Evolutionary conservation across 2,329 filamentous ascomycete species (phyloP), one percentile per base, ranked within the genome.

Genomic region (Akanthomyces uredinophilus): DNA sequence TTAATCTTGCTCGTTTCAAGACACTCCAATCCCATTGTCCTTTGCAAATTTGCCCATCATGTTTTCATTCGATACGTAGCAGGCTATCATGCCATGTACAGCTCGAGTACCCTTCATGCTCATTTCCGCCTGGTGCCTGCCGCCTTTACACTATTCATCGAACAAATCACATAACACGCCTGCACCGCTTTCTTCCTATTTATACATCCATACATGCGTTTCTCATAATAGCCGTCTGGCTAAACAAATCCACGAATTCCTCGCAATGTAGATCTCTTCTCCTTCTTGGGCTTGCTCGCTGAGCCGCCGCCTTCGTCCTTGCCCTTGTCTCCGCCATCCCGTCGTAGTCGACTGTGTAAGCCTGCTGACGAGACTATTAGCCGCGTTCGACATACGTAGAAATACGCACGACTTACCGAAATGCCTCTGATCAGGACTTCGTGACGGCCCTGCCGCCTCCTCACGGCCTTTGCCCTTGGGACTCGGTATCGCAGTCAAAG

Each of bases 301-400:
- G 41, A 39, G 46, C 41, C 61, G 61, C 68, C 77, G 74, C 61
- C 67, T 13, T 81, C 79, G 6, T 80, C 77, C 44, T 74, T 74
- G 51, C 73, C 73, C 65, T 79, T 80, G 39, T 81, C 79, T 64
- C 82, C 83, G 11, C 68, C 69, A 32, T 84, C 80, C 66, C 83
- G 80, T 4, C 78, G 77, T 1, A 77, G 70, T 35, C 76, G 70
- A 67, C 79, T 82, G 65, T 81, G 80, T 10, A 80, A 73, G 24
- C 80, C 79, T 20, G 80, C 81, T 79, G 67, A 35, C n/a, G 44
- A 24, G 41, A n/a, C 2, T 22, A 6, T 49, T 20, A 49, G 35
- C 32, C 18, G 7, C 32, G 41, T 22, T 32, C 37, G 6, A 1
- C 20, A 11, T 24, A 5, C 5, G 13, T 18, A 46, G 14, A 35